Conservation (phyloP, 2,329 filamentous ascomycete genomes). For the Aplosporella prunicola region DNA sequence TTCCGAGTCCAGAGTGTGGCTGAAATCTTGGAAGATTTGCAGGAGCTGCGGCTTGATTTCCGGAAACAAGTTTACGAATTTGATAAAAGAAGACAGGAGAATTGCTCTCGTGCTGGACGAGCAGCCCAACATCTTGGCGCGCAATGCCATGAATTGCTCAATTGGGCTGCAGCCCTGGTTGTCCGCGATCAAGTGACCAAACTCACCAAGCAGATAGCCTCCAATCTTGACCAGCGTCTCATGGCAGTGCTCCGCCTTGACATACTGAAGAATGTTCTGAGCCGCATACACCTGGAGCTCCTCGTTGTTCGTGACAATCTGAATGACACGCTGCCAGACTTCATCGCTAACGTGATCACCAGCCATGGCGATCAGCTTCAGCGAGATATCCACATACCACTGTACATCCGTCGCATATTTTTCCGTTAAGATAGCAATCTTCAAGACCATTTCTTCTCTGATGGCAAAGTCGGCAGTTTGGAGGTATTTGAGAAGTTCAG, state of each 20-base stretch:
- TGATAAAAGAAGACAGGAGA: slow-evolving; percentile 90
- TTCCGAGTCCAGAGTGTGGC: slow-evolving; percentile 88
- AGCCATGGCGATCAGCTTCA: slow-evolving; percentile 89
- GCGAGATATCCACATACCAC: slow-evolving; percentile 98
- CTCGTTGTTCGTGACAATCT: slow-evolving; percentile 98
- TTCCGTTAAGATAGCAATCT: slow-evolving; percentile 95
- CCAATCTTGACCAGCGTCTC: slow-evolving; percentile 98
- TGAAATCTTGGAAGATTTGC: slow-evolving; percentile 83
- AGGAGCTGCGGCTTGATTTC: slow-evolving; percentile 95
- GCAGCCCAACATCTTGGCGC: slow-evolving; percentile 79
- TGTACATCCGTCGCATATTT: slow-evolving; percentile 98
- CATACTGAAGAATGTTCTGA: slow-evolving; percentile 82
- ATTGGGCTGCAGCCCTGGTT: slow-evolving; percentile 88
- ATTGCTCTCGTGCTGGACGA: slow-evolving; percentile 87
- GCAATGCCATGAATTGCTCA: slow-evolving; percentile 89
- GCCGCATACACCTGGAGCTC: slow-evolving; percentile 95
- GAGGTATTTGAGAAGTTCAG: slow-evolving; percentile 85
- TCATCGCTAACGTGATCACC: slow-evolving; percentile 98
- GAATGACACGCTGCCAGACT: slow-evolving; percentile 97
- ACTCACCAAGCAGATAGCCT: slow-evolving; percentile 90
- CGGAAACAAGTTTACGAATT: slow-evolving; percentile 95
- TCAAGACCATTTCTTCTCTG: slow-evolving; percentile 97
- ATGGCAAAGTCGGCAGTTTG: slow-evolving; percentile 97
- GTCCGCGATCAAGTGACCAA: slow-evolving; percentile 92
- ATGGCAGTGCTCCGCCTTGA: slow-evolving; percentile 88